Evolutionary conservation across 73 alveolate genomes (phyloP), one percentile per base, ranked within the genome.

Genomic region (Symbiodinium pilosum): DNA sequence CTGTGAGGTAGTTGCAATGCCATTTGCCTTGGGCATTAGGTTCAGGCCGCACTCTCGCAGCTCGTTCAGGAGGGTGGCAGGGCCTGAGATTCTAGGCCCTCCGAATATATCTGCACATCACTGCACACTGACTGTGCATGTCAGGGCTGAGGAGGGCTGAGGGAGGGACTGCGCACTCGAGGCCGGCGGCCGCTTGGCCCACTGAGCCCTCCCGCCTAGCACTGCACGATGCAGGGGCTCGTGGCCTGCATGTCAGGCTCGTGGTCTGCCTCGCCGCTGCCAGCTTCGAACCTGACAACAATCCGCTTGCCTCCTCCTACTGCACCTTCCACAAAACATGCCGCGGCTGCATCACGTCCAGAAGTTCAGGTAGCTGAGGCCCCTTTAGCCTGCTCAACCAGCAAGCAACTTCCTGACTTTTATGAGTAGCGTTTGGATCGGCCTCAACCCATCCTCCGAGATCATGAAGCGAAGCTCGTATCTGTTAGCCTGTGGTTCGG

Each of bases 391-490:
- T 89, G 39, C n/a, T n/a, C n/a, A n/a, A n/a, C n/a, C n/a, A 68
- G 11, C 11, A 68, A 28, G 21, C 41, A 20, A 5, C 41, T 68
- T 11, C 41, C 41, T 20, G 83, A 7, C 83, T 20, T 28, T 7
- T 32, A 68, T 68, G 12, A 32, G 14, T 32, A 26, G 41, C 36
- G 6, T n/a, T n/a, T n/a, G n/a, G 12, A 26, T 32, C 34, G 42
- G 43, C 95, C 95, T 89, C 75, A 89, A 51, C 18, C 95, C 95
- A 42, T 89, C 95, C 47, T 89, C 95, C 44, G 95, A 89, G 95
- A 89, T 89, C 95, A 89, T 89, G 95, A 89, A 89, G 86, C 95
- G 95, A 12, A 89, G 95, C 86, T 89, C 95, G 43, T 89, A 89
- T 87, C 95, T 64, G 36, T 86, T 87, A 4, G 95, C 95, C 95